Conservation (phyloP, 352 stramenopile species). For the Blastocystis hominis region DNA sequence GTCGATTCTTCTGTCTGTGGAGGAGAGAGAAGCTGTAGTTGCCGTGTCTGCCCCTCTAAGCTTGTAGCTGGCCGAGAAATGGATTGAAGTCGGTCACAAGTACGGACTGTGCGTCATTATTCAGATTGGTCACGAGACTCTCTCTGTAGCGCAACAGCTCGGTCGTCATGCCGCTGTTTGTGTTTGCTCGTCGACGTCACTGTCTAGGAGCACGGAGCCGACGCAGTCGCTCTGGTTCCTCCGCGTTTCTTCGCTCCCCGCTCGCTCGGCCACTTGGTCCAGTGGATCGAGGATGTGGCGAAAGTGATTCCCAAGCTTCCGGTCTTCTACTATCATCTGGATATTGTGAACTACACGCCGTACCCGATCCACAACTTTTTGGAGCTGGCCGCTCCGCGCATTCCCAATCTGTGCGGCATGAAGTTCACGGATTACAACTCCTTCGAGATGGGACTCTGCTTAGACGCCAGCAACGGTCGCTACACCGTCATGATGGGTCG, state of each 20-base stretch:
- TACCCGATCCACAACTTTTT: constrained; percentile 56
- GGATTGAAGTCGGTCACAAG: constrained; percentile 49
- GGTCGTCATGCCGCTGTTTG: not conserved
- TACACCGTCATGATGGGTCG: constrained; percentile 52
- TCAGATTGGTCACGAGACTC: constrained; percentile 49
- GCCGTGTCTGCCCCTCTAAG: not conserved
- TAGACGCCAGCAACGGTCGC: constrained; percentile 22
- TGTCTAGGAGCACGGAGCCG: constrained; percentile 71
- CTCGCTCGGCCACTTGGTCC: constrained; percentile 36
- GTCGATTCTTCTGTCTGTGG: constrained; percentile 31
- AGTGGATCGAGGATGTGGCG: constrained; percentile 50
- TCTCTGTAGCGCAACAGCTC: constrained; percentile 29
- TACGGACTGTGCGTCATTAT: constrained; percentile 57
- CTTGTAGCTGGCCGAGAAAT: constrained; percentile 44
- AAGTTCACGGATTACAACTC: constrained; percentile 56
- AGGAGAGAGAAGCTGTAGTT: constrained; percentile 29
- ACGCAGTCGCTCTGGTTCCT: constrained; percentile 71
- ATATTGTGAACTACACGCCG: constrained; percentile 55
- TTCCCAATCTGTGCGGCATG: constrained; percentile 57
- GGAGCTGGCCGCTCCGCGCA: constrained; percentile 15
- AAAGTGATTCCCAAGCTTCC: constrained; percentile 3
- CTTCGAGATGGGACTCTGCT: constrained; percentile 47
- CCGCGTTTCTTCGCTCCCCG: constrained; percentile 56
- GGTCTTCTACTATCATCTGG: constrained; percentile 55
- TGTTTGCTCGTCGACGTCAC: constrained; percentile 67